Evolutionary conservation across 441 rosid genomes (phyloP), one percentile per base, ranked within the genome.

Genomic region (Bocquillonia castaneifolia): DNA sequence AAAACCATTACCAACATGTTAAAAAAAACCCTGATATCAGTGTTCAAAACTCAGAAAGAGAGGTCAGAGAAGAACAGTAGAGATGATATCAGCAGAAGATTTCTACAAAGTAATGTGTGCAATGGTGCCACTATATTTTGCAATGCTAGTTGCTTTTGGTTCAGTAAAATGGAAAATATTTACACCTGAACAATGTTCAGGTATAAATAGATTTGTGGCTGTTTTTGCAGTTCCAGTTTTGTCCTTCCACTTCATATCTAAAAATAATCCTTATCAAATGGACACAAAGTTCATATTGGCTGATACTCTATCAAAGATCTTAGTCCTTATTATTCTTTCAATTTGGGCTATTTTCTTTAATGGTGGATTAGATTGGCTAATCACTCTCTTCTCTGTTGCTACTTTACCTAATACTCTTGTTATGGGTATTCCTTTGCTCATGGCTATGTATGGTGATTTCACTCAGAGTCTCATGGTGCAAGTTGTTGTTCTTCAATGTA

Each of bases 381-480:
- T 89, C 74, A 87, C 90, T 48, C 83, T 89, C 68, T 89, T 89
- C 81, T 87, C 92, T 1, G 55, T 85, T 8, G 74, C 90, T 0
- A 85, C 92, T 55, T 73, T 89, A 69, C 95, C 95, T 20, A 87
- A 89, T 75, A 87, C 95, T 8, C 90, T 89, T 1, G 95, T 89
- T 56, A 89, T 89, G 95, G 95, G 95, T 6, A 87, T 89, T 17
- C 95, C 95, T 68, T 69, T 89, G 81, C 87, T 89, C 50, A 79
- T 82, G 68, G 90, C 90, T 53, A 89, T 89, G 92, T 89, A 86
- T 52, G 95, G 92, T 3, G 88, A 84, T 17, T 83, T 81, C 82
- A 86, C 92, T 59, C 81, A 80, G 58, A 81, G 73, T 64, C 85
- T 89, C 72, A 86, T 87, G 92, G 88, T 89, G 60, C 95, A 89